Percentiles rank a stretch among this genome's conserved stretches.
Conservation (phyloP, 2,329 filamentous ascomycete species). For the Ascochyta koolunga region DNA sequence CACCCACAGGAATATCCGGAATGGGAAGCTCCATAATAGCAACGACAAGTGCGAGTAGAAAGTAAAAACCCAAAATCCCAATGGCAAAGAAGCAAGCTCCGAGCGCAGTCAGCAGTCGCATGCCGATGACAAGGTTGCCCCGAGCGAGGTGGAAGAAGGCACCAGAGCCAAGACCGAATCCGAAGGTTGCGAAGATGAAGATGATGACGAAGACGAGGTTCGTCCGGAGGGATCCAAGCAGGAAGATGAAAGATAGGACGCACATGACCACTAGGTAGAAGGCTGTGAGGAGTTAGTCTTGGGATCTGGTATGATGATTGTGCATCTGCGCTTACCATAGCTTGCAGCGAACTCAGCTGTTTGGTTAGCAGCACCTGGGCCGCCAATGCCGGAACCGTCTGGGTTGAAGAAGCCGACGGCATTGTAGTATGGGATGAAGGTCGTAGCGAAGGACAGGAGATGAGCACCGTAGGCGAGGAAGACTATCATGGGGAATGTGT, state of each 20-base stretch:
- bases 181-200: slow-evolving; percentile 22
- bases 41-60: slow-evolving; percentile 17
- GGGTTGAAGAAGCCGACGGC: slow-evolving; percentile 24
- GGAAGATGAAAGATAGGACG: slow-evolving; percentile 24
- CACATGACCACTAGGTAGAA: slow-evolving; percentile 24
- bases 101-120: slow-evolving; percentile 11
- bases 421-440: slow-evolving; percentile 21
- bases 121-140: slow-evolving; percentile 10
- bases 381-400: slow-evolving; percentile 21
- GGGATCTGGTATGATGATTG: background rate
- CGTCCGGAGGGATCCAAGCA: slow-evolving; percentile 21
- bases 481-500: slow-evolving; percentile 26
- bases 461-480: slow-evolving; percentile 26
- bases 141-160: slow-evolving; percentile 20
- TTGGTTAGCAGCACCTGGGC: slow-evolving; percentile 18
- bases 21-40: slow-evolving; percentile 26
- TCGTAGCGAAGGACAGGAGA: slow-evolving; percentile 22
- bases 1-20: slow-evolving; percentile 18
- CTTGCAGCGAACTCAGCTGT: slow-evolving; percentile 18
- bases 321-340: slow-evolving; percentile 9
- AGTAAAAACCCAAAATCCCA: slow-evolving; percentile 21
- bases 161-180: slow-evolving; percentile 23
- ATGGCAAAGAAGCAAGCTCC: slow-evolving; percentile 25
- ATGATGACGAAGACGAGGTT: slow-evolving; percentile 26
- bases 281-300: slow-evolving; percentile 6